Base-by-base conservation (phyloP, 768 basidiomycete genomes). In the Amylocystis lapponica region DNA sequence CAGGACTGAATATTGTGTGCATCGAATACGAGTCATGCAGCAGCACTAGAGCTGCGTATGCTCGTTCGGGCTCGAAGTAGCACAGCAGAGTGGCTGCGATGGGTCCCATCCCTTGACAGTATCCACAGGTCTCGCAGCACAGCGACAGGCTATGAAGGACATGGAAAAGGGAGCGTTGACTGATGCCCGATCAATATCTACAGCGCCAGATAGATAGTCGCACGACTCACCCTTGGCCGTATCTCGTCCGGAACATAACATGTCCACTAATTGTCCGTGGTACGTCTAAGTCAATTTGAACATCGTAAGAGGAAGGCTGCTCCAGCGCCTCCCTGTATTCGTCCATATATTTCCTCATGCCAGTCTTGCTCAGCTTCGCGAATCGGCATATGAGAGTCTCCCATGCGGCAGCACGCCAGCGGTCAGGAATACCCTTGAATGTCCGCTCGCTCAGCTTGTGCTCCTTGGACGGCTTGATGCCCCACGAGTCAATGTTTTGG, bases 21-120 rank as follows among this genome's bases (percentile, higher is more conserved):
- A 98, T 79, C 23, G 71, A 72, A 63, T 95, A 98, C 13, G 77
- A 71, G 62, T 92, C 86, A 62, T 98, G 95, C 7, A 99, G 66
- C n/a, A 83, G 81, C 33, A 92, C 83, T 34, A 98, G 75, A 21
- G 82, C 75, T 4, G 85, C 79, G 58, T 93, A 96, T 4, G 82
- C 86, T 40, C 82, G 83, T 66, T 92, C 88, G 7, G 96, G 91
- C 50, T 85, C 83, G 60, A 92, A 85, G 62, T 98, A 98, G 66
- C 87, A 93, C 11, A 97, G 75, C 17, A 99, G 73, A 2, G 93
- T 97, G 1, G 94, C 88, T 0, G 95, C 91, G 45, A 99, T 88
- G 5, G 95, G 89, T 2, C 96, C 94, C 96, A 99, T 99, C 47
- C 96, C 96, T 66, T 99, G 96, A 30, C 94, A 93, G 60, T 99